A percentile compares a stretch with the other conserved stretches of the same genome.
phyloP scores from a whole-genome alignment of 805 yeast species.

The Myxozyma sirexii region DNA sequence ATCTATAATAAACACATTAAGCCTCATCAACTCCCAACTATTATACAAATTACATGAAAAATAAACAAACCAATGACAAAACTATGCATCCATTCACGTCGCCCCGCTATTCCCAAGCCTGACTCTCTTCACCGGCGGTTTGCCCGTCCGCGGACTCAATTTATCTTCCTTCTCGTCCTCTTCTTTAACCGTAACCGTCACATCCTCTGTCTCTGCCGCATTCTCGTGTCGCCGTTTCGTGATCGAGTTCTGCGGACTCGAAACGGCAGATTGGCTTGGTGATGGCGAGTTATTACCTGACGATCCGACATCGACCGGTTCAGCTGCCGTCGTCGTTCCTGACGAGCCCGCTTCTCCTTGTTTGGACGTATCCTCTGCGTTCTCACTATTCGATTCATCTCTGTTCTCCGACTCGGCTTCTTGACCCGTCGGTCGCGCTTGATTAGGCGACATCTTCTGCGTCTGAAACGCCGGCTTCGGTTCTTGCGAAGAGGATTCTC shows the following conservation, averaged over 20 bases:
- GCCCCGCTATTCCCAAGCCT: neutral
- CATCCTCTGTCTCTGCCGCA: neutral
- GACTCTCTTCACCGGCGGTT: slow-evolving; percentile 7
- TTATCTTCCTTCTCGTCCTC: slow-evolving; percentile 12
- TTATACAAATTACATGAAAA: no score
- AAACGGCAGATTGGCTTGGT: slow-evolving; percentile 5
- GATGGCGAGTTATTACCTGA: slow-evolving; percentile 15
- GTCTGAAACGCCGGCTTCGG: slow-evolving; percentile 26
- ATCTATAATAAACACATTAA: no score
- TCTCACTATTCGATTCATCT: slow-evolving; percentile 4
- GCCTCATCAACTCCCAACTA: no score
- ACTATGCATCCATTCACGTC: no score
- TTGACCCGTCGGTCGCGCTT: slow-evolving; percentile 22
- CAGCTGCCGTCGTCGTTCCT: no score
- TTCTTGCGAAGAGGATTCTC: slow-evolving; percentile 30
- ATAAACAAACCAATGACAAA: no score
- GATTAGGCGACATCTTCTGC: slow-evolving; percentile 30
- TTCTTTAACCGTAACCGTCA: slow-evolving; percentile 4
- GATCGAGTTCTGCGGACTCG: slow-evolving; percentile 17
- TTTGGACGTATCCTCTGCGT: neutral
- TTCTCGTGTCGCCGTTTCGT: slow-evolving; percentile 24
- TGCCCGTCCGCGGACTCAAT: slow-evolving; percentile 8
- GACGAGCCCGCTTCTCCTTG: no score
- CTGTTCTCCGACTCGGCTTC: no score
- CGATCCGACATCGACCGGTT: slow-evolving; percentile 4